phyloP scores from a whole-genome alignment of 495 filamentous ascomycete genomes.

The Diplogelasinospora grovesii region DNA sequence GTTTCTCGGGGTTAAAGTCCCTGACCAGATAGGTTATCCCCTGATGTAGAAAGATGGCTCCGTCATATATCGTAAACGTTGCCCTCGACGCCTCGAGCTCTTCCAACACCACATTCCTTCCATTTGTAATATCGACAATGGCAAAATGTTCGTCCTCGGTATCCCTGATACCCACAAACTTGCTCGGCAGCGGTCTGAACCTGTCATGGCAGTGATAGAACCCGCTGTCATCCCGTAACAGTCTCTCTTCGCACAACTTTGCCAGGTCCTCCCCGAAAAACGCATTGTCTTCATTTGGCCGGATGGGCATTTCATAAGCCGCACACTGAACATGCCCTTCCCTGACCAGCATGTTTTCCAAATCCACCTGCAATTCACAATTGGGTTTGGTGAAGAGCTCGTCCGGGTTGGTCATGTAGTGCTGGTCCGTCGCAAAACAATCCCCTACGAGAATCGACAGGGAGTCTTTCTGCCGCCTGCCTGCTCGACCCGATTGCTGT shows the following conservation, averaged over 20 bases:
- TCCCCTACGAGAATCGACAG: slow-evolving; percentile 89
- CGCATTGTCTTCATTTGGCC: slow-evolving; percentile 59
- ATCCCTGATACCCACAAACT: slow-evolving; percentile 82
- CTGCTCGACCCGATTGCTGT: slow-evolving; percentile 91
- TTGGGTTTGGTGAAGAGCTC: slow-evolving; percentile 96
- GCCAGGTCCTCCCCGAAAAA: slow-evolving; percentile 78
- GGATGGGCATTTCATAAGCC: slow-evolving; percentile 89
- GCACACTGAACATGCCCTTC: slow-evolving; percentile 96
- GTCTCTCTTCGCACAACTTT: slow-evolving; percentile 65
- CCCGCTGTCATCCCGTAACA: slow-evolving; percentile 65
- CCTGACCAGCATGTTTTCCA: slow-evolving; percentile 82
- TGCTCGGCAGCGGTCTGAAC: slow-evolving; percentile 79
- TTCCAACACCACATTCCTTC: slow-evolving; percentile 79
- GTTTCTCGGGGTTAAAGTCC: slow-evolving; percentile 73
- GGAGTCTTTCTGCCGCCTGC: slow-evolving; percentile 89
- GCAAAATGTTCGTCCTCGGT: slow-evolving; percentile 90
- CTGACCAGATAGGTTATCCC: slow-evolving; percentile 86
- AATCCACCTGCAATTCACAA: slow-evolving; percentile 78
- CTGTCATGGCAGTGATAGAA: slow-evolving; percentile 87
- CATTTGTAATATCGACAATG: slow-evolving; percentile 80
- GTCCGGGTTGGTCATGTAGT: slow-evolving; percentile 93
- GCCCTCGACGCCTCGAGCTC: slow-evolving; percentile 93
- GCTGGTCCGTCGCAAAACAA: slow-evolving; percentile 84
- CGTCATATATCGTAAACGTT: slow-evolving; percentile 94
- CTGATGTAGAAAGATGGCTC: slow-evolving; percentile 95